Conservation (phyloP, 257 asterid species). For the Craterostigma plantagineum region DNA sequence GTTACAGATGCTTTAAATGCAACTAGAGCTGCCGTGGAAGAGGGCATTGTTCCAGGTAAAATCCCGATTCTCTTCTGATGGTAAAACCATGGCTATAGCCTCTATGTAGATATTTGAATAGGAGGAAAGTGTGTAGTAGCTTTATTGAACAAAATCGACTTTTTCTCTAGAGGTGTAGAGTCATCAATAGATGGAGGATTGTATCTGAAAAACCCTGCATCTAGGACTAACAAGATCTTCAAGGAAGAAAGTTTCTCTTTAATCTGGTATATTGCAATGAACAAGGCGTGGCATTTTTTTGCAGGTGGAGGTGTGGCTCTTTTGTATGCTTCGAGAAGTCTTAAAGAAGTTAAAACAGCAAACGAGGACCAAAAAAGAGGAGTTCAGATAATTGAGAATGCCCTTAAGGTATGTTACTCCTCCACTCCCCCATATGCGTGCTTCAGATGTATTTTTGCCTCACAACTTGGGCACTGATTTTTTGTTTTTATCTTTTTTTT, state of each 20-base stretch:
- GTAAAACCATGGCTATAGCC: too few relatives aligned
- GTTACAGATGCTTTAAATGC: conserved; percentile 94
- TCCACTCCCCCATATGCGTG: too few relatives aligned
- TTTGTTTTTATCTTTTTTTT: neutral
- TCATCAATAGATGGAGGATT: neutral
- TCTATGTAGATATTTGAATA: neutral
- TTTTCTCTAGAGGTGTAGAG: too few relatives aligned
- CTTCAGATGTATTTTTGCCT: too few relatives aligned
- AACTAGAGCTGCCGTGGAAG: conserved; percentile 97
- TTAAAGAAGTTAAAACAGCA: conserved; percentile 53
- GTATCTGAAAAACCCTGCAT: too few relatives aligned
- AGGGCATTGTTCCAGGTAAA: conserved; percentile 80
- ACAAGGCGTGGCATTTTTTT: conserved; percentile 1
- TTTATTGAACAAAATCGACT: too few relatives aligned
- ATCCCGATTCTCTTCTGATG: neutral
- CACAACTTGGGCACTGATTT: too few relatives aligned
- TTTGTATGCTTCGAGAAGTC: conserved; percentile 60
- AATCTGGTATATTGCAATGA: neutral
- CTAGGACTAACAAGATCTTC: too few relatives aligned
- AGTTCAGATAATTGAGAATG: conserved; percentile 85
- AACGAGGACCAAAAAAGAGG: conserved; percentile 89
- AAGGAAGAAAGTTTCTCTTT: too few relatives aligned
- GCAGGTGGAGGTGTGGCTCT: conserved; percentile 88
- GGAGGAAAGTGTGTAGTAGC: too few relatives aligned
- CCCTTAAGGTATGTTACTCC: conserved; percentile 39